A percentile compares a stretch with the other conserved stretches of the same genome.
Evolutionary conservation across 768 basidiomycete genomes (phyloP).

Genomic region (Suillus placidus): DNA sequence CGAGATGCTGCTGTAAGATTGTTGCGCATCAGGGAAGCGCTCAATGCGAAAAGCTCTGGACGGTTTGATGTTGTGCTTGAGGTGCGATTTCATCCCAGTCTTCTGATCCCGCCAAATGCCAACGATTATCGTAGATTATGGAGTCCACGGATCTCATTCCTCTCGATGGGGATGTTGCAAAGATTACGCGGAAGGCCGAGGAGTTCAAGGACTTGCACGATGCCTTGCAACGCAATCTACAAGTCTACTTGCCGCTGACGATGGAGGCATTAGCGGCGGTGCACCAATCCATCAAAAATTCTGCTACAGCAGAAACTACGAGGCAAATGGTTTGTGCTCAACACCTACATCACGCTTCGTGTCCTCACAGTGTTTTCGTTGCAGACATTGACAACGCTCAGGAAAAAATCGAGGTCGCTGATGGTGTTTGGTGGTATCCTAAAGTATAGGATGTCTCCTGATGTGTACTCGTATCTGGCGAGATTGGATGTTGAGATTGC

Average conservation of each 20-base stretch:
- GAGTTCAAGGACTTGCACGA: conserved; percentile 89
- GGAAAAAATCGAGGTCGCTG: conserved; percentile 81
- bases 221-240: conserved; percentile 85
- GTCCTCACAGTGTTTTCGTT: conserved; percentile 19
- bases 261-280: conserved; percentile 91
- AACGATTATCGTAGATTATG: conserved; percentile 59
- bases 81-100: conserved; percentile 46
- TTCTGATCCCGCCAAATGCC: conserved; percentile 3
- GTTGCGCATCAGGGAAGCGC: conserved; percentile 79
- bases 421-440: conserved; percentile 89
- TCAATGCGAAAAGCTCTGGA: conserved; percentile 72
- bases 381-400: conserved; percentile 65
- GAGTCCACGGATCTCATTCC: conserved; percentile 88
- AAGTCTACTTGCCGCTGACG: conserved; percentile 82
- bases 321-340: conserved; percentile 67
- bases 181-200: conserved; percentile 84
- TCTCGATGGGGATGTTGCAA: conserved; percentile 79
- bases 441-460: conserved; percentile 87
- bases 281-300: conserved; percentile 75
- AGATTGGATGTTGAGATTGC: conserved; percentile 86
- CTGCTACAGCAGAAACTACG: conserved; percentile 70
- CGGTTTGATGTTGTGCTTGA: conserved; percentile 79
- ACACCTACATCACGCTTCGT: conserved; percentile 17
- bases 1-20: conserved; percentile 75
- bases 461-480: conserved; percentile 87